These are phyloP conservation scores for Suillus paluster DNA, from an alignment of 768 basidiomycete species.

Conservation along the genomic window DNA sequence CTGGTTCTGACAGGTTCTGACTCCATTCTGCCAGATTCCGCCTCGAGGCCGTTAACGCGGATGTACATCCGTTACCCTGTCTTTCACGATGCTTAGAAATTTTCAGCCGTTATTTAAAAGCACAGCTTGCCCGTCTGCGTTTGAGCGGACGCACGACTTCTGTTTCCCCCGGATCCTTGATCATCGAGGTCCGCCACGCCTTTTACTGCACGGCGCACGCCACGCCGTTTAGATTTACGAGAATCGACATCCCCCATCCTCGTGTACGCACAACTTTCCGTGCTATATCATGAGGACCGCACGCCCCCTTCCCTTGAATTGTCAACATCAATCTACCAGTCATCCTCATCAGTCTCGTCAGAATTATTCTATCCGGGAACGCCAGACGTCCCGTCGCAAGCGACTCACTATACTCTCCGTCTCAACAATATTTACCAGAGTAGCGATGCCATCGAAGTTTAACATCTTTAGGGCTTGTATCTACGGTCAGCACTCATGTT, in stretches of 20 bases:
- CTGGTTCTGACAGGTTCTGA: too few relatives aligned
- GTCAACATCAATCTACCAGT: constrained; percentile 30
- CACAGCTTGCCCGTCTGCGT: constrained; percentile 26
- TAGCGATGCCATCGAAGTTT: constrained; percentile 72
- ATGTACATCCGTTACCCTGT: background rate
- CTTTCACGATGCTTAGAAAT: constrained; percentile 17
- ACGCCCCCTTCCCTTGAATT: constrained; percentile 25
- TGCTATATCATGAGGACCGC: constrained; percentile 35
- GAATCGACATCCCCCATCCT: constrained; percentile 29
- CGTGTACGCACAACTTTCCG: constrained; percentile 28
- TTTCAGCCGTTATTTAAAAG: constrained; percentile 20
- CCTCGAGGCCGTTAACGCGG: constrained; percentile 28
- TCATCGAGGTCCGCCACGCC: constrained; percentile 13
- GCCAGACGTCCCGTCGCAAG: constrained; percentile 38
- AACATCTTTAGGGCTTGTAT: constrained; percentile 68
- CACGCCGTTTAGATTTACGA: constrained; percentile 33
- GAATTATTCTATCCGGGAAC: constrained; percentile 24
- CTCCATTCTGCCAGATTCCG: constrained; percentile 14
- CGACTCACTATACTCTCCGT: constrained; percentile 36
- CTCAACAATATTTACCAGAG: constrained; percentile 33
- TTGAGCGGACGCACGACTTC: constrained; percentile 32
- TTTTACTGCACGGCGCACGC: constrained; percentile 27
- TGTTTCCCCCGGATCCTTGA: constrained; percentile 26
- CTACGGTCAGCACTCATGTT: constrained; percentile 55
- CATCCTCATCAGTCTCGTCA: constrained; percentile 23